Evolutionary conservation across 2,329 filamentous ascomycete genomes (phyloP).

Genomic region (Exophiala viscosa): DNA sequence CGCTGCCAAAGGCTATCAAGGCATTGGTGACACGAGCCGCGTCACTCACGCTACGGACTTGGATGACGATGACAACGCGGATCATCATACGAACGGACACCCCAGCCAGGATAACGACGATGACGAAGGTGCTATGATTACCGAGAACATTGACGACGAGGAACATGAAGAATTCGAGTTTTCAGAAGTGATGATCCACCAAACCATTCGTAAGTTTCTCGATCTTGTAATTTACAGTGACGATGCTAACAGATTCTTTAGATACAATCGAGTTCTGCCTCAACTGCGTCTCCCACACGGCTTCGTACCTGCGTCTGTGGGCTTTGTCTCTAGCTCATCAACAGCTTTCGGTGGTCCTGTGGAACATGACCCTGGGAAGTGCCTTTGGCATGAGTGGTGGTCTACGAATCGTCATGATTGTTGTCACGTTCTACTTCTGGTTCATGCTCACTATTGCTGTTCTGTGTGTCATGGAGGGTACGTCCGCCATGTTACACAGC

Average conservation of each 20-base stretch:
- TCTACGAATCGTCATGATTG: conserved; percentile 72
- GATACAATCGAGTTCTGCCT: conserved; percentile 75
- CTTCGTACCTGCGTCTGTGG: conserved; percentile 98
- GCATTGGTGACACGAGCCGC: conserved; percentile 76
- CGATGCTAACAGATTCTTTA: conserved; percentile 28
- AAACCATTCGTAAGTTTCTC: conserved; percentile 77
- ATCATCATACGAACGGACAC: conserved; percentile 51
- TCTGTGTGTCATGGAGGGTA: conserved; percentile 91
- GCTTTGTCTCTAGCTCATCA: conserved; percentile 95
- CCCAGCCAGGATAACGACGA: conserved; percentile 71
- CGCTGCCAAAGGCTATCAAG: conserved; percentile 83
- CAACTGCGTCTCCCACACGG: conserved; percentile 98
- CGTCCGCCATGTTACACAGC: conserved; percentile 90
- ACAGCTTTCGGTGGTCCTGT: conserved; percentile 91
- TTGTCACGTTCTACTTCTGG: conserved; percentile 82
- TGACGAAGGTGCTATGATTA: conserved; percentile 82
- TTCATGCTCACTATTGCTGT: conserved; percentile 78
- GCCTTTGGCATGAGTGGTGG: conserved; percentile 65
- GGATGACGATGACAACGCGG: conserved; percentile 53
- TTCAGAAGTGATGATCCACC: conserved; percentile 95
- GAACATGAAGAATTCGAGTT: conserved; percentile 98
- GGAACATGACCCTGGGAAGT: conserved; percentile 87
- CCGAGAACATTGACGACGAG: conserved; percentile 70
- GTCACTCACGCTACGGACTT: conserved; percentile 86
- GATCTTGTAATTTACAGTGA: background rate